A percentile compares a stretch with the other conserved stretches of the same genome.
phyloP scores from a whole-genome alignment of 1,284 basidiomycete species.

The Rhodotorula mucilaginosa region DNA sequence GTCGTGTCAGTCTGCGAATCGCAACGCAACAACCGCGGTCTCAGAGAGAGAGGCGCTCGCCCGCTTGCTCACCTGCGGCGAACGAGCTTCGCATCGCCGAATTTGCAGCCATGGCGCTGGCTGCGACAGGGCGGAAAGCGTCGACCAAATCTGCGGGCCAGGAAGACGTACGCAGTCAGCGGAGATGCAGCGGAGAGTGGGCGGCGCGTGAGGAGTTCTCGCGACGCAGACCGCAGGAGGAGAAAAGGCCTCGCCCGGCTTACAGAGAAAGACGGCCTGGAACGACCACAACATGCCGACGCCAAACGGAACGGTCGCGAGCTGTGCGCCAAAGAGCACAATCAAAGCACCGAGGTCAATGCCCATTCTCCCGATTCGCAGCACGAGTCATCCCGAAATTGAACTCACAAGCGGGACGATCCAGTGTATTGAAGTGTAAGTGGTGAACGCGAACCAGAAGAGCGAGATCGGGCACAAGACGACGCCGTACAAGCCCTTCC shows the following conservation, averaged over 20 bases:
- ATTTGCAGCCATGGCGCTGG: constrained; percentile 72
- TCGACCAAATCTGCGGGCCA: constrained; percentile 5
- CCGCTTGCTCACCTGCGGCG: constrained; percentile 55
- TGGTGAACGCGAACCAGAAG: constrained; percentile 71
- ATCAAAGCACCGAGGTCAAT: neutral
- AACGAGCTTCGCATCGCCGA: constrained; percentile 64
- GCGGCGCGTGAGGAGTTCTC: too few species aligned
- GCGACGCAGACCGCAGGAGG: neutral
- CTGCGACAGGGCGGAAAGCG: constrained; percentile 63
- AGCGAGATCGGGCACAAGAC: constrained; percentile 66
- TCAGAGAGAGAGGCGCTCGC: neutral
- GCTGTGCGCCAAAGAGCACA: neutral
- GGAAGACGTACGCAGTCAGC: constrained; percentile 18
- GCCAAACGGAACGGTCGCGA: constrained; percentile 59
- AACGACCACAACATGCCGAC: constrained; percentile 62
- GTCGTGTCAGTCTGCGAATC: neutral
- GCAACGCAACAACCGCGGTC: neutral
- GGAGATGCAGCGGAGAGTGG: too few species aligned
- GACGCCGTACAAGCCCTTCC: constrained; percentile 67
- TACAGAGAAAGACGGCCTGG: constrained; percentile 62
- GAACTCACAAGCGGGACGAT: constrained; percentile 44
- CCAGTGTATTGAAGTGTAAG: constrained; percentile 67
- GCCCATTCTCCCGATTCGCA: neutral
- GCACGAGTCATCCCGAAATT: neutral
- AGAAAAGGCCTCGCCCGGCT: neutral